Evolutionary conservation across 2,329 filamentous ascomycete species (phyloP).

Genomic region (Myriangium duriaei): DNA sequence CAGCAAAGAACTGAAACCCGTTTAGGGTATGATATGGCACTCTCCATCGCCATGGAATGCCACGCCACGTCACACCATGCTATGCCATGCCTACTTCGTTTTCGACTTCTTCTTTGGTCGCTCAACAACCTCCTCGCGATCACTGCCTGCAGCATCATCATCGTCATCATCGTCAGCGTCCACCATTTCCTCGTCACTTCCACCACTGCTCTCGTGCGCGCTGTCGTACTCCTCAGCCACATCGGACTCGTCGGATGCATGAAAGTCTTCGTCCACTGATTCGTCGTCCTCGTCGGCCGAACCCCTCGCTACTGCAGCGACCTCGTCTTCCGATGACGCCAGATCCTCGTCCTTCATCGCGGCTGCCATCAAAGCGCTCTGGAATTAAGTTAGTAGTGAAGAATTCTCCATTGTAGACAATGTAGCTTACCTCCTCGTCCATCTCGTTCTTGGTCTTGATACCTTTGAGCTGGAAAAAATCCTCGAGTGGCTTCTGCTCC

Average conservation of each 20-base stretch:
- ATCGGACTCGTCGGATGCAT: conserved; percentile 81
- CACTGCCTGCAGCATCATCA: conserved; percentile 22
- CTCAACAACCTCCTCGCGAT: conserved; percentile 41
- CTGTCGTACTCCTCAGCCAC: conserved; percentile 95
- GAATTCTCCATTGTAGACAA: too few relatives aligned
- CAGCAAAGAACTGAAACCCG: too few relatives aligned
- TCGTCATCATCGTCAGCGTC: conserved; percentile 46
- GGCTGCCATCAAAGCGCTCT: conserved; percentile 55
- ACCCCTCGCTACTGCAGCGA: conserved; percentile 65
- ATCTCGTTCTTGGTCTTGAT: conserved; percentile 98
- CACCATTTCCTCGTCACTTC: conserved; percentile 52
- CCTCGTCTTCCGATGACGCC: conserved; percentile 66
- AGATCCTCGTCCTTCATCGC: conserved; percentile 75
- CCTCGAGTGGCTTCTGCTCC: conserved; percentile 90
- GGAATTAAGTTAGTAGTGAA: conserved; percentile 25
- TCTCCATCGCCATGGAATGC: too few relatives aligned
- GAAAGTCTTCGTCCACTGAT: conserved; percentile 91
- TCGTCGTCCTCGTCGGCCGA: conserved; percentile 94
- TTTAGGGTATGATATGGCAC: too few relatives aligned
- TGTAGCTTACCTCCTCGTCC: conserved; percentile 70
- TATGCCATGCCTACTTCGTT: conserved; percentile 22
- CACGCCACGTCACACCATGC: too few relatives aligned
- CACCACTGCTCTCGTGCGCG: conserved; percentile 67
- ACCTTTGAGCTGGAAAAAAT: conserved; percentile 92
- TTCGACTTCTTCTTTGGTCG: conserved; percentile 55